Base-by-base conservation (phyloP, 345 rosid genomes). In the Angophora floribunda region DNA sequence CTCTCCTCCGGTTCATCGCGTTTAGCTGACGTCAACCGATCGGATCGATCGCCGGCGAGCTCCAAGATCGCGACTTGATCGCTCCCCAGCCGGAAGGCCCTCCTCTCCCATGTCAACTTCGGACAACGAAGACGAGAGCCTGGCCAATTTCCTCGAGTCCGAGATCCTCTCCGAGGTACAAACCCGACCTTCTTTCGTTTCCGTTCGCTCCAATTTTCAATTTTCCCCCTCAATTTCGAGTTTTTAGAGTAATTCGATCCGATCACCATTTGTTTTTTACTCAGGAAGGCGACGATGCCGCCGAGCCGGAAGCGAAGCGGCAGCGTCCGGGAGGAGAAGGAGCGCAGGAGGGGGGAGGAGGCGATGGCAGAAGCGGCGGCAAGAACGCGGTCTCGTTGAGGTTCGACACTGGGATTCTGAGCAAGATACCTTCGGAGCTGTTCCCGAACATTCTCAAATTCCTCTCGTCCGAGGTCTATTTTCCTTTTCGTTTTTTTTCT, bases 401-500 rank as follows among this genome's bases (percentile, higher is more conserved):
- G 86, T 94, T 94, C 84, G 96, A 93, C 90, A 93, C 90, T 85
- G 99, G 99, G 51, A 93, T 93, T 57, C 92, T 97, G 75, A 92
- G 95, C 95, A 94, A 93, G 88, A 93, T 97, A 75, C 99, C 99
- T 59, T 93, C 96, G 0, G 99, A 97, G 91, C 90, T 97, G 19
- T 96, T 96, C 90, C 93, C 93, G 41, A 97, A 96, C 88, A 95
- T 97, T 88, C 97, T 97, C 90, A 97, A 97, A 92, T 97, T 96
- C 88, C 96, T 97, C 45, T 96, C 99, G 19, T 97, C 99, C 50
- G 99, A 96, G 98, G 99, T 95, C 36, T 47, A 11, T 28, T 41
- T 9, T 22, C 41, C 41, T 36, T 36, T 36, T 4, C 2, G 2
- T 36, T 36, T 36, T 36, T 36, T 36, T 36, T 36, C 41, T 65